Evolutionary conservation across 1,284 basidiomycete species (phyloP).

Genomic region (Cutaneotrichosporon sp.): DNA sequence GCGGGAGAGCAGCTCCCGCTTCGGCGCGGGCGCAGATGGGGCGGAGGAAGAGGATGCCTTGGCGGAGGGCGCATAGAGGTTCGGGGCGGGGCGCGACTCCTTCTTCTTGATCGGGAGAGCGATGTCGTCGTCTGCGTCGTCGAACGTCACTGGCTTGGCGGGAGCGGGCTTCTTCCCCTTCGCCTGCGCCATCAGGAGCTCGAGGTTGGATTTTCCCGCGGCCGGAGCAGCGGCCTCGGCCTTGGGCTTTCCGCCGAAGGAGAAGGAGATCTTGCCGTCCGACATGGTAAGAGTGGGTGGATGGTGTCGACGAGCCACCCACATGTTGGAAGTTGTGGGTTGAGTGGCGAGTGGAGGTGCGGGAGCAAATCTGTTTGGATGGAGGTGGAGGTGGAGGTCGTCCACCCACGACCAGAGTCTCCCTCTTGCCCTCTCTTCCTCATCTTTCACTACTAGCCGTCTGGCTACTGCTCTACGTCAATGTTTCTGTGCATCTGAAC

Average conservation of each 20-base stretch:
- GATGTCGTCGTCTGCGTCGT: conserved; percentile 41
- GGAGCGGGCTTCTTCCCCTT: conserved; percentile 17
- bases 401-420: no score
- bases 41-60: not conserved
- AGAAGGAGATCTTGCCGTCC: conserved; percentile 47
- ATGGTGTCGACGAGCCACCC: not conserved
- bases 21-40: not conserved
- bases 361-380: no score
- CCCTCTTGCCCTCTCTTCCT: no score
- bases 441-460: no score
- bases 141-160: conserved; percentile 22
- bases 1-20: conserved; percentile 26
- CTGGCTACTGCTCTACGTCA: no score
- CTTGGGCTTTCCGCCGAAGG: conserved; percentile 33
- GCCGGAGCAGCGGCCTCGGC: conserved; percentile 5
- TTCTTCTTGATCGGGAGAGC: conserved; percentile 7
- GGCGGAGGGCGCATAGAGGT: conserved; percentile 5
- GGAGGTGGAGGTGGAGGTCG: no score
- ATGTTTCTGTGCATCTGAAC: no score
- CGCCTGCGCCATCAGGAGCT: conserved; percentile 44
- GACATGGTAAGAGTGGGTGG: conserved; percentile 18
- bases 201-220: conserved; percentile 36
- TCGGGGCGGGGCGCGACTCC: conserved; percentile 2
- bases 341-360: not conserved
- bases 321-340: no score